Conservation (phyloP, 2,329 filamentous ascomycete genomes). For the Scytalidium lignicola region DNA sequence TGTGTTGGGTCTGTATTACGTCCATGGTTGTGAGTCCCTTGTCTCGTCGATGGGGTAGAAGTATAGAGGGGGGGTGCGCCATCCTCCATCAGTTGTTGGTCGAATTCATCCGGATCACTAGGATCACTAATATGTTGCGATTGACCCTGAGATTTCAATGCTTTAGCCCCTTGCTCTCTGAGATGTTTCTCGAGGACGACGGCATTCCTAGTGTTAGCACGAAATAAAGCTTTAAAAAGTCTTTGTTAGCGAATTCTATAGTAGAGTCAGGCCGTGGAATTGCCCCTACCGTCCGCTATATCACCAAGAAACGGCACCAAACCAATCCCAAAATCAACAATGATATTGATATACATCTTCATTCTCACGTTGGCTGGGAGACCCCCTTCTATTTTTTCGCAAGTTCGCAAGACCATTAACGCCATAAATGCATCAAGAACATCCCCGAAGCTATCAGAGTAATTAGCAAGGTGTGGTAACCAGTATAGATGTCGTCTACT, state of each 20-base stretch:
- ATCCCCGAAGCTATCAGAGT: conserved; percentile 61
- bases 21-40: conserved; percentile 10
- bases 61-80: conserved; percentile 24
- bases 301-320: conserved; percentile 75
- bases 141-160: conserved; percentile 41
- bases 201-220: conserved; percentile 73
- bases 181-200: conserved; percentile 60
- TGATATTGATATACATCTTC: conserved; percentile 77
- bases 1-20: conserved; percentile 7
- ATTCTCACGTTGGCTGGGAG: conserved; percentile 56
- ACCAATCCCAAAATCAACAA: conserved; percentile 68
- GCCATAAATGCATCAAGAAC: conserved; percentile 68
- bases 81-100: conserved; percentile 29
- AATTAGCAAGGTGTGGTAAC: conserved; percentile 15
- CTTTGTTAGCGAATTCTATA: no score
- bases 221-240: conserved; percentile 65
- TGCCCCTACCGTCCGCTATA: conserved; percentile 63
- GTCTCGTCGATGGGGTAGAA: conserved; percentile 10
- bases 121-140: conserved; percentile 45
- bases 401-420: conserved; percentile 67
- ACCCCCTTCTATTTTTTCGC: conserved; percentile 70
- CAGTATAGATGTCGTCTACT: conserved; percentile 34
- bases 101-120: conserved; percentile 47
- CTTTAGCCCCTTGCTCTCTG: conserved; percentile 60
- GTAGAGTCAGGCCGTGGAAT: no score